Base-by-base conservation (phyloP, 345 rosid species). In the Psidium friedrichsthalianum region DNA sequence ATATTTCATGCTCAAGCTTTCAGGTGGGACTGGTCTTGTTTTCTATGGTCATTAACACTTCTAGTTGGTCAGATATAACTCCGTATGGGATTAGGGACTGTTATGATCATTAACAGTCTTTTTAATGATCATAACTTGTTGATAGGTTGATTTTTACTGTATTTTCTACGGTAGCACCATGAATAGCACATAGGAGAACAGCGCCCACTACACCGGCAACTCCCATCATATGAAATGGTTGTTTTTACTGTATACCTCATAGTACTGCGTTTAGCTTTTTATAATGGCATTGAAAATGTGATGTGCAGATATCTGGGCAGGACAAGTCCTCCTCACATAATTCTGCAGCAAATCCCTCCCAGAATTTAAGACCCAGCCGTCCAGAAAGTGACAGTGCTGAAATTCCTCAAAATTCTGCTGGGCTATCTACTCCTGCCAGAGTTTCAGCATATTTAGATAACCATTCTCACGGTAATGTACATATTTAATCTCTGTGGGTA, bases 301-400 rank as follows among this genome's bases (percentile, higher is more conserved):
- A 56, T 86, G 58, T 84, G 85, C 93, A 95, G 98, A 93, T 95
- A 87, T 97, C 98, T 69, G 98, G 98, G 84, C 96, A 93, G 88
- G 99, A 96, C 87, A 97, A 93, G 86, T 83, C 87, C 18, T 85
- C 91, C 2, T 89, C 89, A 27, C 92, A 88, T 84, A 83, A 57
- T 81, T 51, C 87, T 25, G 74, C 83, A 25, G 87, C 87, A 36
- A 12, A 86, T 86, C 88, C 90, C 0, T 89, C 89, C 13, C 90
- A 89, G 40, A 91, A 85, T 74, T 82, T 87, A 3, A 92, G 93
- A 92, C 87, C 89, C 82, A 85, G 89, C 82, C 59, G 87, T 21
- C 84, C 86, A 58, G 87, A 87, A 29, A 53, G 52, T 84, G 90
- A 86, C 29, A 81, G 86, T 51, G 42, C 80, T n/a, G 97, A 93